phyloP scores from a whole-genome alignment of 805 yeast species.

The Saturnispora galanensis region DNA sequence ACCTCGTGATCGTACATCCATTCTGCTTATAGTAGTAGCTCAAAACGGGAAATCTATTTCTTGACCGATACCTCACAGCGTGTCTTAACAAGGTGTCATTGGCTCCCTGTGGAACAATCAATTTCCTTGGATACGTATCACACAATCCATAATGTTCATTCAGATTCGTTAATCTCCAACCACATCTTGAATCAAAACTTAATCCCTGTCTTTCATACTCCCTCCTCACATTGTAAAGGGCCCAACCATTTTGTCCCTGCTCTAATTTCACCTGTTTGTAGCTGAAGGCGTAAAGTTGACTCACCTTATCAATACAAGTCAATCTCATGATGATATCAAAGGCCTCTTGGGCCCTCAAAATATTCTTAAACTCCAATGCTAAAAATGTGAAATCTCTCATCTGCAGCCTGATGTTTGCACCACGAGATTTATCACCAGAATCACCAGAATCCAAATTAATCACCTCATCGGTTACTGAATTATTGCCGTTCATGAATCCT shows the following conservation, averaged over 20 bases:
- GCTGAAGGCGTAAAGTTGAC: conserved; percentile 69
- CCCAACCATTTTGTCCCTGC: conserved; percentile 59
- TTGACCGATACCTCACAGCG: conserved; percentile 80
- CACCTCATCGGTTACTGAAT: not conserved
- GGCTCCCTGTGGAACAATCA: conserved; percentile 66
- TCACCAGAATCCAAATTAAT: not conserved
- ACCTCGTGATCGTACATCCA: conserved; percentile 73
- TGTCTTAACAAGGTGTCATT: conserved; percentile 77
- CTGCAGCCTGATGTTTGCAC: conserved; percentile 54
- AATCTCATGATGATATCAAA: conserved; percentile 61
- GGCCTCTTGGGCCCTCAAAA: conserved; percentile 54
- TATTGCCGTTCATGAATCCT: conserved; percentile 3
- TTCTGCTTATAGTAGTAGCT: conserved; percentile 64
- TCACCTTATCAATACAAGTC: conserved; percentile 43
- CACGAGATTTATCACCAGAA: conserved; percentile 13
- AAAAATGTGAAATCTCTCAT: conserved; percentile 82
- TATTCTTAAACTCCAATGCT: conserved; percentile 62
- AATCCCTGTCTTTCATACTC: conserved; percentile 70
- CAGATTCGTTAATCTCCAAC: conserved; percentile 63
- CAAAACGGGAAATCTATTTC: conserved; percentile 72
- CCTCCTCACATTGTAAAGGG: conserved; percentile 43
- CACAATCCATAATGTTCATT: conserved; percentile 61
- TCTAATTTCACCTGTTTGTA: conserved; percentile 73
- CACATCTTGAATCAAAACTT: conserved; percentile 8
- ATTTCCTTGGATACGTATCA: conserved; percentile 58